phyloP scores from a whole-genome alignment of 2,329 filamentous ascomycete species.

The Aspergillus tubingensis region DNA sequence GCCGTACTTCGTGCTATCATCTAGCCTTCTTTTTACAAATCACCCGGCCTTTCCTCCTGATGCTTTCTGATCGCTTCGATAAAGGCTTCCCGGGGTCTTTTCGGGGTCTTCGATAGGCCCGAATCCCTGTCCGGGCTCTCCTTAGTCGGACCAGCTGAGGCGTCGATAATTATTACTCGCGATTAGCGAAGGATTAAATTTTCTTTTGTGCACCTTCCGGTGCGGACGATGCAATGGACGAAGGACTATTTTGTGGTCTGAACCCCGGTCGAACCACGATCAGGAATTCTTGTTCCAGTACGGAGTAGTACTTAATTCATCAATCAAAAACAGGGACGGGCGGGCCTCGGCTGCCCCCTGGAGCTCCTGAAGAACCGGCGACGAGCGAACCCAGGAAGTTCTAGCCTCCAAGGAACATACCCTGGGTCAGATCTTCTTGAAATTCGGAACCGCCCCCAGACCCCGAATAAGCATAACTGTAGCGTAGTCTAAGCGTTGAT shows the following conservation, averaged over 20 bases:
- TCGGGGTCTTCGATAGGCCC: not conserved
- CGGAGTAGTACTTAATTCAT: not conserved
- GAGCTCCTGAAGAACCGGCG: not conserved
- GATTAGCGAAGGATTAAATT: not conserved
- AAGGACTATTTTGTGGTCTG: not conserved
- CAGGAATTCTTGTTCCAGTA: too few species aligned
- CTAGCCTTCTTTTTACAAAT: not conserved
- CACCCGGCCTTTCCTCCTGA: not conserved
- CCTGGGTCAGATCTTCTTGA: constrained; percentile 11
- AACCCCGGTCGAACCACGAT: not conserved
- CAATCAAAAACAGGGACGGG: not conserved
- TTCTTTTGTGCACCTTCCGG: not conserved
- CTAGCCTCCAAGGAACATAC: not conserved
- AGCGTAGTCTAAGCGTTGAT: constrained; percentile 25
- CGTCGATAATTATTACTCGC: not conserved
- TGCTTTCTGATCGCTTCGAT: constrained; percentile 1
- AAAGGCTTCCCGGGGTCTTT: not conserved
- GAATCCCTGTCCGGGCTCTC: not conserved
- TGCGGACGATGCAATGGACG: not conserved
- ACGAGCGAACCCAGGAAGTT: not conserved
- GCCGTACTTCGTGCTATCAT: not conserved
- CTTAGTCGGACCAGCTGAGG: not conserved
- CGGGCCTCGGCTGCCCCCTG: not conserved
- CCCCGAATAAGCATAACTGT: constrained; percentile 29
- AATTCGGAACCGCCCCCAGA: constrained; percentile 8